Percentiles rank a stretch among this genome's conserved stretches.
phyloP scores from a whole-genome alignment of 2,329 filamentous ascomycete genomes.

The Pseudogymnoascus sp. region DNA sequence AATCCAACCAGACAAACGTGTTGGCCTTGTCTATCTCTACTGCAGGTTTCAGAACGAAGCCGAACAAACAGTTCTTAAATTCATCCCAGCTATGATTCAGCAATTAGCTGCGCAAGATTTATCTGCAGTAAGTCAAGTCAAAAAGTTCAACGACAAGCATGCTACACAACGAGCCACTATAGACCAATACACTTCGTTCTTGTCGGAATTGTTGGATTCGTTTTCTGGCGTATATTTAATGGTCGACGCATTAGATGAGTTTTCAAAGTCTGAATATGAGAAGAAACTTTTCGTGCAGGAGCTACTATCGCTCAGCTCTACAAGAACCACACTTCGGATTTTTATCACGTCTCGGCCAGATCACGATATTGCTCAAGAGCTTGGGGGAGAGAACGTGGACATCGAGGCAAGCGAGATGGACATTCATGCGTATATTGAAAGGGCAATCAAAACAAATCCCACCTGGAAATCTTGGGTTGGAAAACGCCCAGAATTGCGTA shows the following conservation, averaged over 20 bases:
- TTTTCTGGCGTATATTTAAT: not conserved
- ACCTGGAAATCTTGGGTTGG: not conserved
- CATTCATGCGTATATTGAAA: not conserved
- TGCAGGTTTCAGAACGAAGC: not conserved
- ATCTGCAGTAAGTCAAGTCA: not conserved
- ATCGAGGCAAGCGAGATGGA: not conserved
- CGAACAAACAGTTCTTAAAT: not conserved
- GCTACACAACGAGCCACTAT: not conserved
- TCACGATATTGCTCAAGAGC: not conserved
- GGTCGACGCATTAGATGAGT: not conserved
- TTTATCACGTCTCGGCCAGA: not conserved
- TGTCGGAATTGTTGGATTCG: not conserved
- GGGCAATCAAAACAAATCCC: not conserved
- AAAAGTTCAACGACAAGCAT: not conserved
- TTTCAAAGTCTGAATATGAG: not conserved
- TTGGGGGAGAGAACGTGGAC: not conserved
- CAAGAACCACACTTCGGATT: not conserved
- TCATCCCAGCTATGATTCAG: not conserved
- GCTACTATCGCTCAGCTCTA: not conserved
- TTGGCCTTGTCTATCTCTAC: not conserved
- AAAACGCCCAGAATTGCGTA: not conserved
- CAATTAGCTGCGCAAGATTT: not conserved
- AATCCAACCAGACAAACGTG: not conserved
- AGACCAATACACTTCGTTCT: not conserved
- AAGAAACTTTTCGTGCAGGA: not conserved